A percentile compares a stretch with the other conserved stretches of the same genome.
Evolutionary conservation across 305 asterid species (phyloP).

Genomic region (Euphrasia arctica): DNA sequence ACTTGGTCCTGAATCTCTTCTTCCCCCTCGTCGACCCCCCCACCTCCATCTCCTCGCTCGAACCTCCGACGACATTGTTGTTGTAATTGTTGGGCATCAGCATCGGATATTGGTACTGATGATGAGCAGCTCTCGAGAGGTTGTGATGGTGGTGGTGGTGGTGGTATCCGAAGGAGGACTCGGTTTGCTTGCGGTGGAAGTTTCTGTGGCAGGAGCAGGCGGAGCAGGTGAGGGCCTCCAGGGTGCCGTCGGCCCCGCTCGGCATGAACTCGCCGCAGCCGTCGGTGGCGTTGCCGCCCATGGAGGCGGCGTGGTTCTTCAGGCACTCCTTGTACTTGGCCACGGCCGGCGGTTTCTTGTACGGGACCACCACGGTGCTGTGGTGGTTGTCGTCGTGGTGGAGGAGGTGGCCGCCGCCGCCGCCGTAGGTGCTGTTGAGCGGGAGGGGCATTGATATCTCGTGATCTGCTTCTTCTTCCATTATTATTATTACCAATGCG

Average conservation of each 20-base stretch:
- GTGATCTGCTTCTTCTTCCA: constrained; percentile 44
- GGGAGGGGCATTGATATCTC: constrained; percentile 53
- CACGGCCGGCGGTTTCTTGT: constrained; percentile 37
- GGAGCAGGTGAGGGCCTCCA: constrained; percentile 64
- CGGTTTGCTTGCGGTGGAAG: constrained; percentile 61
- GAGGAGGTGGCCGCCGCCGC: constrained; percentile 22
- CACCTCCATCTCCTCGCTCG: constrained; percentile 32
- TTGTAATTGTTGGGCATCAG: constrained; percentile 24
- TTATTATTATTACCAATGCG: constrained; percentile 41
- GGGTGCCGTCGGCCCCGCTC: constrained; percentile 52
- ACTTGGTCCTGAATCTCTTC: constrained; percentile 48
- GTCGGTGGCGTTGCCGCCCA: constrained; percentile 72
- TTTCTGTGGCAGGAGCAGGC: constrained; percentile 77
- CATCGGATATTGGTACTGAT: constrained; percentile 32
- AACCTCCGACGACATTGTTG: constrained; percentile 15
- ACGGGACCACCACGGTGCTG: constrained; percentile 5
- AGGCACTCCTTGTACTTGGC: constrained; percentile 58
- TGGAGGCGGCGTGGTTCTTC: constrained; percentile 75
- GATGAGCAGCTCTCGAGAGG: background rate
- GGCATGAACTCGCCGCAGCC: constrained; percentile 81
- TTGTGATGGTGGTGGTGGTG: constrained; percentile 6
- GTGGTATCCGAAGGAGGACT: constrained; percentile 38
- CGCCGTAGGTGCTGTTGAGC: constrained; percentile 45
- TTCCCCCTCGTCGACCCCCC: constrained; percentile 23
- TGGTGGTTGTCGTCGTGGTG: constrained; percentile 6